Percentiles rank a stretch among this genome's conserved stretches.
Evolutionary conservation across 75 land plant genomes (phyloP).

Genomic region (Azolla pinnata): DNA sequence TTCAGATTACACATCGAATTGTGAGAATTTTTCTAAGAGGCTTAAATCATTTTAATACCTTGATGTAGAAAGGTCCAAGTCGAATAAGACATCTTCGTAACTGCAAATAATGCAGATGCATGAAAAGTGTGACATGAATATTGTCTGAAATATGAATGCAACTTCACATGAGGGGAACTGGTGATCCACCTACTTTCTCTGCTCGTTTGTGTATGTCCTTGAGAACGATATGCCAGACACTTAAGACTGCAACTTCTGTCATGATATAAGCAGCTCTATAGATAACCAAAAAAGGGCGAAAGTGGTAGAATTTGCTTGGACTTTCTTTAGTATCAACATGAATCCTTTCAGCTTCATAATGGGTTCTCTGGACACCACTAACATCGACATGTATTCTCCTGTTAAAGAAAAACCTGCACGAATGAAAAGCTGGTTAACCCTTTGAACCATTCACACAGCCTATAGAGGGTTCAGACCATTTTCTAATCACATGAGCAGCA

Average conservation of each 20-base stretch:
- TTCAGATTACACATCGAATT: too few species aligned
- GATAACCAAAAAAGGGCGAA: slow-evolving; percentile 80
- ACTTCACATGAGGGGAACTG: background rate
- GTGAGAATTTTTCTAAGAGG: too few species aligned
- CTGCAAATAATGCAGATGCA: slow-evolving; percentile 33
- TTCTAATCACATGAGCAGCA: too few species aligned
- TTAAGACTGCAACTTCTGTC: slow-evolving; percentile 59
- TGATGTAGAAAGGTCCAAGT: slow-evolving; percentile 91
- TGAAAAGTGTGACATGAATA: background rate
- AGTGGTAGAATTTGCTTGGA: slow-evolving; percentile 17
- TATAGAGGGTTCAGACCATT: too few species aligned
- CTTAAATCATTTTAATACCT: too few species aligned
- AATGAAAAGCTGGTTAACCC: too few species aligned
- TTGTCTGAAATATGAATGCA: background rate
- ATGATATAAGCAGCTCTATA: slow-evolving; percentile 79
- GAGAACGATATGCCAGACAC: slow-evolving; percentile 55
- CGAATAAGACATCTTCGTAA: slow-evolving; percentile 68
- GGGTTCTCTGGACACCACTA: too few species aligned
- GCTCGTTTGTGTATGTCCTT: slow-evolving; percentile 68
- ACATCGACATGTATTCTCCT: too few species aligned
- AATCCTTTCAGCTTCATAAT: too few species aligned
- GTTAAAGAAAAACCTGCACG: too few species aligned
- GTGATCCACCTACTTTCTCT: slow-evolving; percentile 35
- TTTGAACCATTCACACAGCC: too few species aligned
- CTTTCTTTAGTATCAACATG: background rate